Conservation (phyloP, 805 yeast species). For the Yamadazyma ubonensis region DNA sequence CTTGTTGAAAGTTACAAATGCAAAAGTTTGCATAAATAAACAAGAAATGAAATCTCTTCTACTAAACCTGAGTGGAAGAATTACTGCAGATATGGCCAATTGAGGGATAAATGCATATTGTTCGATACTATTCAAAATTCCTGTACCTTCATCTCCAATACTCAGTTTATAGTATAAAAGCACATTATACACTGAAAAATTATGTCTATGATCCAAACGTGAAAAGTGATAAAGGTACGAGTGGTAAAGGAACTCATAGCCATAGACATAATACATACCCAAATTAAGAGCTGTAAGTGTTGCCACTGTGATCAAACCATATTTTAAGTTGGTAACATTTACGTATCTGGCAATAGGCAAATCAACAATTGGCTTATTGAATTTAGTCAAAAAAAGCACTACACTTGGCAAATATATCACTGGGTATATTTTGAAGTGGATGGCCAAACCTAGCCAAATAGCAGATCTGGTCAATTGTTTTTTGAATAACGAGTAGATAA, state of each 20-base stretch:
- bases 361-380: slow-evolving; percentile 21
- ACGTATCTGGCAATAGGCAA: slow-evolving; percentile 37
- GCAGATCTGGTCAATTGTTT: slow-evolving; percentile 31
- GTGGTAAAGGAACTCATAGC: slow-evolving; percentile 70
- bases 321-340: slow-evolving; percentile 34
- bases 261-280: slow-evolving; percentile 68
- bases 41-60: slow-evolving; percentile 30
- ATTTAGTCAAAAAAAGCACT: slow-evolving; percentile 40
- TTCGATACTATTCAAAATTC: slow-evolving; percentile 34
- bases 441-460: slow-evolving; percentile 65
- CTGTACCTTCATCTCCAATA: background rate
- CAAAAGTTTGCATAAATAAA: slow-evolving; percentile 42
- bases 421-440: slow-evolving; percentile 92
- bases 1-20: slow-evolving; percentile 45
- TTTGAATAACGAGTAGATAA: slow-evolving; percentile 48
- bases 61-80: slow-evolving; percentile 54
- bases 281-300: slow-evolving; percentile 50
- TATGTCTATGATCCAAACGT: slow-evolving; percentile 91
- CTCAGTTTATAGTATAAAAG: slow-evolving; percentile 63
- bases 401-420: slow-evolving; percentile 80
- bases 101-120: slow-evolving; percentile 85
- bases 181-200: slow-evolving; percentile 84
- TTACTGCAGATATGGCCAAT: slow-evolving; percentile 52
- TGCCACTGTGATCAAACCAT: slow-evolving; percentile 30
- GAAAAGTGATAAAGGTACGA: slow-evolving; percentile 80